phyloP scores from a whole-genome alignment of 345 rosid genomes.

The Raphanus raphanistrum region DNA sequence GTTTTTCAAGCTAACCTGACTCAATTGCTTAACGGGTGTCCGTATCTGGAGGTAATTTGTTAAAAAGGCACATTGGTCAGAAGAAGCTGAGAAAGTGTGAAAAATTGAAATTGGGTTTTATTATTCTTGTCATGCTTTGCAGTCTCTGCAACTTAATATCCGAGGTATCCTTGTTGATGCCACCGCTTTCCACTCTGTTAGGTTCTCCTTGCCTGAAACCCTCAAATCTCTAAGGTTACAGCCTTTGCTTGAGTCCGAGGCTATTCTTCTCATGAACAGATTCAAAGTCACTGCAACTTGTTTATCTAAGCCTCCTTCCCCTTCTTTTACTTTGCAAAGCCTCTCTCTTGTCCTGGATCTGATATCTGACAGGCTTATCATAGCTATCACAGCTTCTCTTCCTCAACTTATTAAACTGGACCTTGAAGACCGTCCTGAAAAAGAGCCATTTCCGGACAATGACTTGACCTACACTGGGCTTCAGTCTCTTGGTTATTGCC shows the following conservation, averaged over 20 bases:
- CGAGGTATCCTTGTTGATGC: conserved; percentile 45
- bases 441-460: conserved; percentile 35
- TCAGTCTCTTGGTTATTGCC: conserved; percentile 49
- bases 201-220: conserved; percentile 44
- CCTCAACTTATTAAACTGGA: conserved; percentile 57
- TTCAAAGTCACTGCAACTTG: conserved; percentile 27
- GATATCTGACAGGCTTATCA: conserved; percentile 56
- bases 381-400: conserved; percentile 43
- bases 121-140: conserved; percentile 41
- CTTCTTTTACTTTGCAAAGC: conserved; percentile 45
- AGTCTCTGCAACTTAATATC: conserved; percentile 56
- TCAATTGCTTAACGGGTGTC: conserved; percentile 44
- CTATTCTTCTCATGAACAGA: conserved; percentile 40
- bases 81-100: conserved; percentile 37
- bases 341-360: conserved; percentile 56
- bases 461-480: conserved; percentile 63
- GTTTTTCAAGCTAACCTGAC: conserved; percentile 37
- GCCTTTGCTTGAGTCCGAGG: conserved; percentile 44
- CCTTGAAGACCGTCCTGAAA: conserved; percentile 65
- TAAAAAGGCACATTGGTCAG: conserved; percentile 38
- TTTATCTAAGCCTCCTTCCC: conserved; percentile 25
- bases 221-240: conserved; percentile 53
- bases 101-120: conserved; percentile 31
- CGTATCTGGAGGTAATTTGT: conserved; percentile 56
- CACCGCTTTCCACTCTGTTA: conserved; percentile 35